Percentiles rank a stretch among this genome's conserved stretches.
phyloP scores from a whole-genome alignment of 805 yeast genomes.

The Suhomyces emberorum region DNA sequence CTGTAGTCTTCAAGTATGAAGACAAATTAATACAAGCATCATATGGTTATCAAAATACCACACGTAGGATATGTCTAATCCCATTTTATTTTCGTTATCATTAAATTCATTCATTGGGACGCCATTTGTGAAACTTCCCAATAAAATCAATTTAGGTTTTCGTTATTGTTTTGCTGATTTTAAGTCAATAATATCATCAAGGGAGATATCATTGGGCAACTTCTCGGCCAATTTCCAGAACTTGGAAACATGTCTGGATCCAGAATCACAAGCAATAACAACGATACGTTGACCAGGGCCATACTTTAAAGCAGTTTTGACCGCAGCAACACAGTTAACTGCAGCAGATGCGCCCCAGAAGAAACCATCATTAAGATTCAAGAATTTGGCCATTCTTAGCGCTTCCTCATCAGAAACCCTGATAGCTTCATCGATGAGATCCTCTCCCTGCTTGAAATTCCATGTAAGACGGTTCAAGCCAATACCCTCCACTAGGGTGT shows the following conservation, averaged over 20 bases:
- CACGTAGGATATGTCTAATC: too few relatives aligned
- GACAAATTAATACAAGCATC: too few relatives aligned
- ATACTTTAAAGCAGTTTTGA: slow-evolving; percentile 43
- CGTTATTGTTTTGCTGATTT: too few relatives aligned
- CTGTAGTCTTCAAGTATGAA: too few relatives aligned
- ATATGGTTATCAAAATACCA: too few relatives aligned
- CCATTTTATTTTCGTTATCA: too few relatives aligned
- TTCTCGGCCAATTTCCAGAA: slow-evolving; percentile 77
- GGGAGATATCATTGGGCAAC: slow-evolving; percentile 31
- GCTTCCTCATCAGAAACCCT: slow-evolving; percentile 82
- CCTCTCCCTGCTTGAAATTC: slow-evolving; percentile 73
- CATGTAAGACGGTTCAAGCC: slow-evolving; percentile 85
- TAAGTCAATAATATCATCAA: slow-evolving; percentile 18
- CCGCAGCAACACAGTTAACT: slow-evolving; percentile 88
- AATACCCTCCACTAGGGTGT: slow-evolving; percentile 89
- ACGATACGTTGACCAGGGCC: slow-evolving; percentile 68
- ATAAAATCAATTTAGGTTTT: too few relatives aligned
- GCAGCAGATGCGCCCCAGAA: slow-evolving; percentile 95
- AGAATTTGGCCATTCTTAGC: slow-evolving; percentile 77
- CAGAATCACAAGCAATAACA: slow-evolving; percentile 89
- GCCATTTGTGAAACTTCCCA: too few relatives aligned
- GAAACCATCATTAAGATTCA: slow-evolving; percentile 81
- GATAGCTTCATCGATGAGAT: slow-evolving; percentile 70
- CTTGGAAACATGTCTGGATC: slow-evolving; percentile 83
- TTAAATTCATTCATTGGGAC: too few relatives aligned